Evolutionary conservation across 495 filamentous ascomycete species (phyloP).

Genomic region (Lophiostoma macrostomum): DNA sequence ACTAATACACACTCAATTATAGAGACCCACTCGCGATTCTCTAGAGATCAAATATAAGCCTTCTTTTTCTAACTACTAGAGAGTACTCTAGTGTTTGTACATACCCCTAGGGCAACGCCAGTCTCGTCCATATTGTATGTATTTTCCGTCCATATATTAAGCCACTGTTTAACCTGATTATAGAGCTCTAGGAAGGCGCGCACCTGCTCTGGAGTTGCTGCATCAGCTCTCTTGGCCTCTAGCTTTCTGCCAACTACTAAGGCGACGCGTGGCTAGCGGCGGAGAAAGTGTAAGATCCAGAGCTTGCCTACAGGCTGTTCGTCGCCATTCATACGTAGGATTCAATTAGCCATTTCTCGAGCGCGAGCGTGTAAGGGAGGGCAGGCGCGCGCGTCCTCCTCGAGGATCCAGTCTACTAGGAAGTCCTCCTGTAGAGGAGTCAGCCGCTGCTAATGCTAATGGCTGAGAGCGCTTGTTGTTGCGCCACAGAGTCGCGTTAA

Average conservation of each 20-base stretch:
- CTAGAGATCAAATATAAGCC: conserved; percentile 4
- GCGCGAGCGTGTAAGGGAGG: conserved; percentile 3
- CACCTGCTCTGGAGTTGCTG: background rate
- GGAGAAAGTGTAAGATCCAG: background rate
- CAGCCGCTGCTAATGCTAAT: conserved; percentile 17
- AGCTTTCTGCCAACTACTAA: conserved; percentile 7
- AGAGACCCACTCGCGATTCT: conserved; percentile 9
- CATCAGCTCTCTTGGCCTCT: background rate
- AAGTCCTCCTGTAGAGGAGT: conserved; percentile 7
- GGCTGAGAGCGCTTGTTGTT: background rate
- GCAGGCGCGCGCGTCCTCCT: conserved; percentile 9
- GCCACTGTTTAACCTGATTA: background rate
- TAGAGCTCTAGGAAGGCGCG: conserved; percentile 6
- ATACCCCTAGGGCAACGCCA: conserved; percentile 1
- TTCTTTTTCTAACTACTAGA: background rate
- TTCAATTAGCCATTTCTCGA: conserved; percentile 11
- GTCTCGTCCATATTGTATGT: conserved; percentile 12
- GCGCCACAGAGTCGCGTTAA: background rate
- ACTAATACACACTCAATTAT: conserved; percentile 1
- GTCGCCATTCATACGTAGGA: conserved; percentile 2
- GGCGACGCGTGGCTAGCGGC: no score
- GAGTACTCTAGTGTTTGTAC: background rate
- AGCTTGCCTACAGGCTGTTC: background rate
- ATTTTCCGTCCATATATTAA: conserved; percentile 10
- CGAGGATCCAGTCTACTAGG: conserved; percentile 15